phyloP scores from a whole-genome alignment of 805 yeast species.

The Diddensiella caesifluorescens region DNA sequence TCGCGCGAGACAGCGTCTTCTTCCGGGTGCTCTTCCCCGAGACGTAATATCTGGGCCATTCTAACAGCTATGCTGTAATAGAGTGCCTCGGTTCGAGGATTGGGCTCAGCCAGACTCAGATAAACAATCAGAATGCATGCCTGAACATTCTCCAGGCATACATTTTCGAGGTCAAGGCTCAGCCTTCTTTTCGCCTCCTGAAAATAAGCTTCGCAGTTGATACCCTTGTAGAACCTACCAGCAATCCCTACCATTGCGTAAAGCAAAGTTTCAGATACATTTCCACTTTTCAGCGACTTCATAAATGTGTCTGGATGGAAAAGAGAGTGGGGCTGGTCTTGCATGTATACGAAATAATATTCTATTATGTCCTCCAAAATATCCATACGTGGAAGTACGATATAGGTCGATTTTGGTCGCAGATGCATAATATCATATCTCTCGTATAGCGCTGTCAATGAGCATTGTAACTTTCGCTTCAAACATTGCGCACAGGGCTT shows the following conservation, averaged over 20 bases:
- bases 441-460: background rate
- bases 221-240: constrained; percentile 3
- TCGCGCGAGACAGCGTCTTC: constrained; percentile 5
- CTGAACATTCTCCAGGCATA: constrained; percentile 11
- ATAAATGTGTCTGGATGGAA: constrained; percentile 9
- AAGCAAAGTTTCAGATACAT: constrained; percentile 4
- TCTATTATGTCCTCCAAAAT: constrained; percentile 7
- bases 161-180: constrained; percentile 8
- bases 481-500: background rate
- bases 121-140: constrained; percentile 4
- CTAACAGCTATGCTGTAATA: constrained; percentile 6
- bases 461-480: constrained; percentile 1
- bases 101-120: constrained; percentile 7
- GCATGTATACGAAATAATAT: constrained; percentile 8
- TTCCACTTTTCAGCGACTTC: constrained; percentile 4
- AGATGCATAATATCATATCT: background rate
- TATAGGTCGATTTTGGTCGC: background rate
- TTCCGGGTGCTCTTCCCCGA: constrained; percentile 3
- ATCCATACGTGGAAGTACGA: constrained; percentile 5
- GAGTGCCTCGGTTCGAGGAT: constrained; percentile 4
- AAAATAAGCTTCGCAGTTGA: background rate
- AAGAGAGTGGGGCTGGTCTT: constrained; percentile 11
- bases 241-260: constrained; percentile 10
- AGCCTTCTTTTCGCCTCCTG: constrained; percentile 4
- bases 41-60: constrained; percentile 9